These are phyloP conservation scores for Sporisorium scitamineum DNA, from an alignment of 1,284 basidiomycete genomes.

Conservation along the genomic window DNA sequence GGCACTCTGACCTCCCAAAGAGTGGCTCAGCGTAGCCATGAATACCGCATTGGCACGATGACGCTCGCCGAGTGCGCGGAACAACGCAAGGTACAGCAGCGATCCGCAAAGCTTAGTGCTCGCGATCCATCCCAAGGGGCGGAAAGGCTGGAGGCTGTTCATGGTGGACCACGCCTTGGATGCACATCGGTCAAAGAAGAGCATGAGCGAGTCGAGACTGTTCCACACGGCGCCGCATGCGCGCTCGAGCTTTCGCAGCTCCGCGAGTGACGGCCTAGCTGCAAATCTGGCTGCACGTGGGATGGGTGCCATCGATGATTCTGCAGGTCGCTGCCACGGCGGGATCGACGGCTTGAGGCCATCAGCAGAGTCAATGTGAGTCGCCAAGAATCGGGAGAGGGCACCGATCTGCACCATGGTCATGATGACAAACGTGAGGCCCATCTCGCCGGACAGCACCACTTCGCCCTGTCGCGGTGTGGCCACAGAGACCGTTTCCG, in stretches of 20 bases:
- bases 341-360: slow-evolving; percentile 37
- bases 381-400: slow-evolving; percentile 55
- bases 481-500: slow-evolving; percentile 14
- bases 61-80: slow-evolving; percentile 55
- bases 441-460: slow-evolving; percentile 63
- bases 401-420: slow-evolving; percentile 63
- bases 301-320: slow-evolving; percentile 30
- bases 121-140: slow-evolving; percentile 56
- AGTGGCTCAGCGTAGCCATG: slow-evolving; percentile 45
- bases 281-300: slow-evolving; percentile 31
- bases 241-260: slow-evolving; percentile 54
- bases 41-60: slow-evolving; percentile 47
- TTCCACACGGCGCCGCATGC: slow-evolving; percentile 59
- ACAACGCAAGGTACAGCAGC: slow-evolving; percentile 55
- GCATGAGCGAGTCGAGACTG: slow-evolving; percentile 59
- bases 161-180: slow-evolving; percentile 54
- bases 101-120: slow-evolving; percentile 55
- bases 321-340: slow-evolving; percentile 36
- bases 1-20: slow-evolving; percentile 27
- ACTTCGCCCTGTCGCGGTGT: slow-evolving; percentile 22
- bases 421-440: slow-evolving; percentile 61
- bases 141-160: slow-evolving; percentile 57
- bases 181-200: slow-evolving; percentile 62
- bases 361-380: slow-evolving; percentile 50
- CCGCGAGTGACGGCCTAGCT: slow-evolving; percentile 41